These are phyloP conservation scores for Elsinoe fawcettii DNA, from an alignment of 2,329 filamentous ascomycete genomes.

Conservation along the genomic window DNA sequence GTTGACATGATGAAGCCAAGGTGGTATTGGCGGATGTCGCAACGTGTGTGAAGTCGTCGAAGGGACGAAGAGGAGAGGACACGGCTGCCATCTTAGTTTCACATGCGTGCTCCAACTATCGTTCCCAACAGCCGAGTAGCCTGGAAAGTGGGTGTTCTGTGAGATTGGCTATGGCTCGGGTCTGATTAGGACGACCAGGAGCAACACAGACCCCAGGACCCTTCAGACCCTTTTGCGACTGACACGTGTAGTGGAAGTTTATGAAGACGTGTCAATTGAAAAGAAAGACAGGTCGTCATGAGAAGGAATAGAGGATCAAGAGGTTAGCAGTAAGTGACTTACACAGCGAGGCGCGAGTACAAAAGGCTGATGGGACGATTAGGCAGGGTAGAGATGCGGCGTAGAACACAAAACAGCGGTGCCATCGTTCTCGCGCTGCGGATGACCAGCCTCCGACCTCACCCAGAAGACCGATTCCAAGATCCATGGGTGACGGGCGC, in stretches of 20 bases:
- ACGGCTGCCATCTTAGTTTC: constrained; percentile 13
- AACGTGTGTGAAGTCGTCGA: constrained; percentile 10
- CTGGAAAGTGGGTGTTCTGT: background rate
- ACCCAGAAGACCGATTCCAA: background rate
- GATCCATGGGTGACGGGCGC: constrained; percentile 6
- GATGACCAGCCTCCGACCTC: constrained; percentile 8
- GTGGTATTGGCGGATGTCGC: background rate
- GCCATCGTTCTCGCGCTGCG: background rate
- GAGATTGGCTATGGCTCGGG: background rate
- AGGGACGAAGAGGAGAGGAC: constrained; percentile 2
- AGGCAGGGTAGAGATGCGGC: background rate
- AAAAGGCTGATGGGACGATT: constrained; percentile 11
- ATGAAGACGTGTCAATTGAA: constrained; percentile 1
- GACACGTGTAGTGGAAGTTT: constrained; percentile 3
- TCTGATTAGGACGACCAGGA: constrained; percentile 7
- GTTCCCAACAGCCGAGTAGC: constrained; percentile 7
- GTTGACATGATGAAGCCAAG: constrained; percentile 10
- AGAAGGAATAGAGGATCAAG: background rate
- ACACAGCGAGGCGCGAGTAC: background rate
- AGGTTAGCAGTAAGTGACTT: background rate
- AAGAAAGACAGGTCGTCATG: background rate
- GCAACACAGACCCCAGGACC: constrained; percentile 1
- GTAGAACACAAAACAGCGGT: background rate
- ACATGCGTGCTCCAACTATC: background rate
- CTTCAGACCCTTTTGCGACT: background rate